Evolutionary conservation across 768 basidiomycete genomes (phyloP).

Genomic region (Coprinellus micaceus): DNA sequence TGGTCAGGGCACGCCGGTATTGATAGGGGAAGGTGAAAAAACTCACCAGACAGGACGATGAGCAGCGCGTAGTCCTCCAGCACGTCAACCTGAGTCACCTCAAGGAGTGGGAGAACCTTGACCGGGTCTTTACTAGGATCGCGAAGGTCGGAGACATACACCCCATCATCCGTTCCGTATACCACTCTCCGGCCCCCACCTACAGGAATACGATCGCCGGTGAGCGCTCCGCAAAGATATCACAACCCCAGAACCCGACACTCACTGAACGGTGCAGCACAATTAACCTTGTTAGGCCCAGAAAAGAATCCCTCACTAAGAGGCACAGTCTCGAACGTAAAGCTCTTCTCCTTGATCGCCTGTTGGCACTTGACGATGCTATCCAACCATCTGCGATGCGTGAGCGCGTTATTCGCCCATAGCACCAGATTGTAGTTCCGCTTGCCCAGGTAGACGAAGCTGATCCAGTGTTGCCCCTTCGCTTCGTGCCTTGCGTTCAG

Average conservation of each 20-base stretch:
- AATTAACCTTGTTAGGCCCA: slow-evolving; percentile 84
- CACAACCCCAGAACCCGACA: too few relatives aligned
- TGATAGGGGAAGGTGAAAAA: background rate
- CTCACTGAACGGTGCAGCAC: slow-evolving; percentile 85
- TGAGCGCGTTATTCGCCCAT: slow-evolving; percentile 82
- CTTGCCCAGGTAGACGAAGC: slow-evolving; percentile 89
- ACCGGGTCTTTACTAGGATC: slow-evolving; percentile 77
- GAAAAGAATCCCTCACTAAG: slow-evolving; percentile 88
- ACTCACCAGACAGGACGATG: slow-evolving; percentile 93
- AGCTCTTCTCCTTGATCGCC: slow-evolving; percentile 74
- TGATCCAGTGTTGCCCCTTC: slow-evolving; percentile 88
- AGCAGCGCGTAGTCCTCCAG: slow-evolving; percentile 93
- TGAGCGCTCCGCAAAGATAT: too few relatives aligned
- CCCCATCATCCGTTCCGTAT: slow-evolving; percentile 97
- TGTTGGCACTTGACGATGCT: slow-evolving; percentile 88
- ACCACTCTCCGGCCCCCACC: slow-evolving; percentile 81
- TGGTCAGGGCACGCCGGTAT: too few relatives aligned
- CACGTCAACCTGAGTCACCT: slow-evolving; percentile 93
- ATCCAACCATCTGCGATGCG: slow-evolving; percentile 93
- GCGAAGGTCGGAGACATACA: slow-evolving; percentile 87
- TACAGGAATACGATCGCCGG: slow-evolving; percentile 27
- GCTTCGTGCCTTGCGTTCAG: slow-evolving; percentile 54
- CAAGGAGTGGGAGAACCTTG: slow-evolving; percentile 83
- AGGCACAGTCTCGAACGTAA: slow-evolving; percentile 79
- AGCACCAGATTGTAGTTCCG: slow-evolving; percentile 89